These are phyloP conservation scores for Carex myosuroides DNA, from an alignment of 176 grass and related monocot genomes.

Conservation along the genomic window DNA sequence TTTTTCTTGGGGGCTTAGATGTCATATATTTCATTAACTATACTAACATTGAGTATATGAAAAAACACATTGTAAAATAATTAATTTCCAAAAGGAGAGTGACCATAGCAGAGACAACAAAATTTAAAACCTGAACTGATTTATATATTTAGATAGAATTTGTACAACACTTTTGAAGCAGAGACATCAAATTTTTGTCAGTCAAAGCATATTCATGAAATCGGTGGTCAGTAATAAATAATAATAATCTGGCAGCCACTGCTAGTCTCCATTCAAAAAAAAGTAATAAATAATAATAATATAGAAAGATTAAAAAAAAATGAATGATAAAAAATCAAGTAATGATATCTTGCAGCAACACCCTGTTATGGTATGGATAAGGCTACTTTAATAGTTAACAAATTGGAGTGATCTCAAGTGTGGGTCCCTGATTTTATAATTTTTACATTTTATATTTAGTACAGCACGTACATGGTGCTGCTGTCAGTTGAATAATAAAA, in stretches of 20 bases:
- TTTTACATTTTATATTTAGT: not conserved
- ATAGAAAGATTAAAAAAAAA: not conserved
- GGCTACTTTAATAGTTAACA: slow-evolving; percentile 6
- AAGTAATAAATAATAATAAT: not conserved
- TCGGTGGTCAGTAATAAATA: not conserved
- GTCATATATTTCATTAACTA: no score
- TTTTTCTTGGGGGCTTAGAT: no score
- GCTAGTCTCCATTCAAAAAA: no score
- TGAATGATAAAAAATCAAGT: not conserved
- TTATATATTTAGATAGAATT: no score
- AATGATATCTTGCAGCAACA: slow-evolving; percentile 1
- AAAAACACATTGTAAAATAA: no score
- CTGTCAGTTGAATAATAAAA: slow-evolving; percentile 10
- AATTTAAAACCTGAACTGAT: no score
- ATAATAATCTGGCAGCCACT: no score
- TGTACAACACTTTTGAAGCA: not conserved
- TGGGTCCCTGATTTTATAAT: not conserved
- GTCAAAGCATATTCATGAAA: not conserved
- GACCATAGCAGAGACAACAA: no score
- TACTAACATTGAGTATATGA: no score
- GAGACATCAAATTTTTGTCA: not conserved
- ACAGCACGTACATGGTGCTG: slow-evolving; percentile 5
- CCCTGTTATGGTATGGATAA: slow-evolving; percentile 5
- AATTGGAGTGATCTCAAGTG: not conserved
- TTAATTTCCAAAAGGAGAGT: no score